Evolutionary conservation across 805 yeast genomes (phyloP), one percentile per base, ranked within the genome.

Genomic region (Teunomyces stri): DNA sequence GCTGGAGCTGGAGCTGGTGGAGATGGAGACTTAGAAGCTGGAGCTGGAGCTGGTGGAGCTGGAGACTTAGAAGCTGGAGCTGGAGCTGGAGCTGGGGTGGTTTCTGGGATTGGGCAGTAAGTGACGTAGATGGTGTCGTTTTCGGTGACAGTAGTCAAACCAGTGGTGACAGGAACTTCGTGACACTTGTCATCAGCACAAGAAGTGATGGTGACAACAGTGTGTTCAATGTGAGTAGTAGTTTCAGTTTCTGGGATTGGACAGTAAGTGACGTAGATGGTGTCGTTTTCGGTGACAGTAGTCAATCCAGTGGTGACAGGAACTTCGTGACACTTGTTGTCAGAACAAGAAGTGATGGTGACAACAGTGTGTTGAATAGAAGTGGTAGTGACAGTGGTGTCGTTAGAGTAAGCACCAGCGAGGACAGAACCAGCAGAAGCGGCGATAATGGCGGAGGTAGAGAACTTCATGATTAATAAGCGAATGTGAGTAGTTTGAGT

Each of bases 101-200:
- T 20, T 31, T 31, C 34, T 31, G 34, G 48, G 60, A 61, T 30
- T 55, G 68, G 68, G 51, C 67, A 64, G 64, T 60, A 64, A 43
- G 69, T 64, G 57, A 67, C 62, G 65, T 62, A 64, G 34, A 53
- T 51, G 43, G 69, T 62, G 39, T 54, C 57, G 44, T 55, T 51
- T 44, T 59, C 61, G 49, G 69, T 66, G 51, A 66, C 62, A 40
- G 71, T 66, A 58, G 72, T 67, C 36, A 66, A 47, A 62, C 70
- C 70, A 39, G 72, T 67, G 53, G 70, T 65, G 13, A 35, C 44
- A 40, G 60, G 50, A 15, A 48, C 51, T 13, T 36, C 42, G 9
- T 42, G 11, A 49, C 75, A 69, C 39, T 46, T 54, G 60, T 63
- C 46, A 48, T 61, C 60, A 13, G 61, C 53, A 54, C 74, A 69